Conservation (phyloP, 768 basidiomycete species). For the Lentinula boryana region DNA sequence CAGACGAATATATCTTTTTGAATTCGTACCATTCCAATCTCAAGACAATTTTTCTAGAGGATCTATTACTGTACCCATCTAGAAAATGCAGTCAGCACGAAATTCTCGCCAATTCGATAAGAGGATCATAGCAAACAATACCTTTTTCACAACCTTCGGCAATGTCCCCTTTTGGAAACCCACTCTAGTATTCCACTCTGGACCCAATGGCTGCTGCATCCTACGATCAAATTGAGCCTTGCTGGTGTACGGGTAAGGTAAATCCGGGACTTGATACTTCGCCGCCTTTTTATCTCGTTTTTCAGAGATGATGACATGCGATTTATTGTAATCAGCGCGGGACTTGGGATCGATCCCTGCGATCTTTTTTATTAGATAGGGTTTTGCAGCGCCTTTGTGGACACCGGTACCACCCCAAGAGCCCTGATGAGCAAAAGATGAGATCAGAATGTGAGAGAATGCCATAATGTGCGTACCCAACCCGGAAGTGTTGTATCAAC, state of each 20-base stretch:
- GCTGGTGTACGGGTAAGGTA: slow-evolving; percentile 94
- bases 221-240: slow-evolving; percentile 87
- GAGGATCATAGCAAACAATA: slow-evolving; percentile 17
- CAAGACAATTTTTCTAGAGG: slow-evolving; percentile 42
- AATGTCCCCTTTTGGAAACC: slow-evolving; percentile 80
- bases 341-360: slow-evolving; percentile 74
- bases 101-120: background rate
- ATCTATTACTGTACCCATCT: slow-evolving; percentile 51
- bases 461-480: slow-evolving; percentile 55
- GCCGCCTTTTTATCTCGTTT: slow-evolving; percentile 90
- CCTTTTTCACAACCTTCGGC: slow-evolving; percentile 86
- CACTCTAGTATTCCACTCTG: slow-evolving; percentile 90
- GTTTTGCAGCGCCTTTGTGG: slow-evolving; percentile 53
- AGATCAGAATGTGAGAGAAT: background rate
- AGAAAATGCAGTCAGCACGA: background rate
- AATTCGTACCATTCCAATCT: background rate
- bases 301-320: slow-evolving; percentile 93
- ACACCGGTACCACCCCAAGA: slow-evolving; percentile 85
- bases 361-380: slow-evolving; percentile 72
- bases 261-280: slow-evolving; percentile 84
- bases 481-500: slow-evolving; percentile 90
- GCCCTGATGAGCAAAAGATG: slow-evolving; percentile 45
- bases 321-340: slow-evolving; percentile 80
- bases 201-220: slow-evolving; percentile 76
- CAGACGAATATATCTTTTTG: too few species aligned